These are phyloP conservation scores for Trypanosoma vivax DNA, from an alignment of 208 protist species.

Conservation along the genomic window DNA sequence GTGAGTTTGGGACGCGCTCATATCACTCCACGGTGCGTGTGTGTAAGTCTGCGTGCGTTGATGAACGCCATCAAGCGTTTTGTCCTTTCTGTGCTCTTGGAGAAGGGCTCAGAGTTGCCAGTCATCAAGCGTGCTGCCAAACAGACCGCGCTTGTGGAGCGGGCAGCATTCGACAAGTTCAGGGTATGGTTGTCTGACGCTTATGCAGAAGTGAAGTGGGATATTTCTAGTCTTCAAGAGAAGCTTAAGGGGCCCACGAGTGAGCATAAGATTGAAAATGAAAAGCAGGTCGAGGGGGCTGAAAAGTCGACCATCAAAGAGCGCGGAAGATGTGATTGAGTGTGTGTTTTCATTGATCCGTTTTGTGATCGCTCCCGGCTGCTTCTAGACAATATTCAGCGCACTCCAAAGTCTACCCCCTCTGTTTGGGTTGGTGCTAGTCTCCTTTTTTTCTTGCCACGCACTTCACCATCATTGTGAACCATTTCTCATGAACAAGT, in stretches of 20 bases:
- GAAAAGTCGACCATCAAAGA: no score
- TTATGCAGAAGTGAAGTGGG: conserved; percentile 40
- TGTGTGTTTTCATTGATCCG: not conserved
- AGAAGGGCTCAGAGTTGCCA: conserved; percentile 25
- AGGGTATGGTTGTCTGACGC: conserved; percentile 48
- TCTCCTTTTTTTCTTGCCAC: no score
- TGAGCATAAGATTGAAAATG: not conserved
- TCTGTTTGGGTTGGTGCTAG: no score
- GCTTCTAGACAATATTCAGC: no score
- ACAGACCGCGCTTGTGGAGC: conserved; percentile 39
- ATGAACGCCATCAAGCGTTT: conserved; percentile 9
- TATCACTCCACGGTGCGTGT: not conserved
- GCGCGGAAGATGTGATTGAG: not conserved
- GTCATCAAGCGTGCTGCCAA: conserved; percentile 41
- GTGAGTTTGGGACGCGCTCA: not conserved
- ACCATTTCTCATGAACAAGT: no score
- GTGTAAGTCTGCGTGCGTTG: not conserved
- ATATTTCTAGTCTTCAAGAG: conserved; percentile 24
- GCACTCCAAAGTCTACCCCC: no score
- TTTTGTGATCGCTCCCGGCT: no score
- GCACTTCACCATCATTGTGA: no score
- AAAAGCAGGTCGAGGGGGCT: not conserved
- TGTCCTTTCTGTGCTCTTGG: conserved; percentile 10
- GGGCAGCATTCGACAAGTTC: conserved; percentile 28
- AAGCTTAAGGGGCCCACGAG: not conserved